phyloP scores from a whole-genome alignment of 441 rosid genomes.

The Brassica hybrid region DNA sequence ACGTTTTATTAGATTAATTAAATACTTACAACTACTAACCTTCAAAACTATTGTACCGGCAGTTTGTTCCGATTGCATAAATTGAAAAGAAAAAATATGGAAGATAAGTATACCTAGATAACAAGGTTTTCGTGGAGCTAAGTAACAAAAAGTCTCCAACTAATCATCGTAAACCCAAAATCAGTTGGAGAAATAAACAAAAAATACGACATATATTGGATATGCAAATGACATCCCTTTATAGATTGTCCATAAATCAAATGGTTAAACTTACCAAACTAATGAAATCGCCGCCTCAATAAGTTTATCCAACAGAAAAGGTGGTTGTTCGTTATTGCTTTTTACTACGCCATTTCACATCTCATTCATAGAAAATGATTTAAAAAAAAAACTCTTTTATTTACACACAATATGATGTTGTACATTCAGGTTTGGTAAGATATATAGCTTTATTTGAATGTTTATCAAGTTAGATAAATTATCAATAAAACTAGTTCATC shows the following conservation, averaged over 20 bases:
- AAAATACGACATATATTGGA: constrained; percentile 1
- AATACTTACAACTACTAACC: background rate
- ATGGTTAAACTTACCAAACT: constrained; percentile 27
- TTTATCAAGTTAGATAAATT: background rate
- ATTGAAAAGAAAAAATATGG: background rate
- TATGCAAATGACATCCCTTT: too few species aligned
- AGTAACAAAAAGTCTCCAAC: background rate
- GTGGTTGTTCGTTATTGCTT: constrained; percentile 4
- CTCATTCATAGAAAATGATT: background rate
- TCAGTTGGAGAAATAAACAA: background rate
- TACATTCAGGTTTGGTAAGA: background rate
- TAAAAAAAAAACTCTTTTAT: background rate
- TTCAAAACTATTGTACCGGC: background rate
- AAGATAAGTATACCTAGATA: background rate
- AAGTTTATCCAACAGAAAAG: background rate
- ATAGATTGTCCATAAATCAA: constrained; percentile 22
- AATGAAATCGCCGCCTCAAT: constrained; percentile 14
- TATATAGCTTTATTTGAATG: background rate
- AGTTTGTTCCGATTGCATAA: background rate
- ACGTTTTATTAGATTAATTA: background rate
- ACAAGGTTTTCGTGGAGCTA: background rate
- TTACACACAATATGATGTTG: background rate
- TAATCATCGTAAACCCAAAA: background rate
- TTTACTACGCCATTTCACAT: constrained; percentile 9
- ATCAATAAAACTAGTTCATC: background rate